phyloP scores from a whole-genome alignment of 2,329 filamentous ascomycete genomes.

The Chalaropsis thielavioides region DNA sequence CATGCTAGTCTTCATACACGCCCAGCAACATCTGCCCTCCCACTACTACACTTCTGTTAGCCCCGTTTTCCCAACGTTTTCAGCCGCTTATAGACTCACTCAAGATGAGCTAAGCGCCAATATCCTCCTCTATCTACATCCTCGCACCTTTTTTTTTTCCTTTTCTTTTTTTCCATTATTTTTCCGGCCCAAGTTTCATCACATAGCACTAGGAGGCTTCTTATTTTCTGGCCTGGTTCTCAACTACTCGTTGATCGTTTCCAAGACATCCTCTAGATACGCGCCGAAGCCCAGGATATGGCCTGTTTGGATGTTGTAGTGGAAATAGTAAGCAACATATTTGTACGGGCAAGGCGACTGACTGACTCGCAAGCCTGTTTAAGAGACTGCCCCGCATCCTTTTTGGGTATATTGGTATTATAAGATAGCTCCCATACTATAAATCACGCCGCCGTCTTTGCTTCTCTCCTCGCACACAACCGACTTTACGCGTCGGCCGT shows the following conservation, averaged over 20 bases:
- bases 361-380: not conserved
- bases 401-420: constrained; percentile 1
- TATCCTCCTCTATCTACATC: not conserved
- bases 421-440: not conserved
- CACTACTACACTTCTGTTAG: no score
- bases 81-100: no score
- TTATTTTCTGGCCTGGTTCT: not conserved
- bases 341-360: not conserved
- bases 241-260: not conserved
- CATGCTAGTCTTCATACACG: no score
- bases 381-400: not conserved
- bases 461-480: not conserved
- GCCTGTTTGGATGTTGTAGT: not conserved
- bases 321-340: not conserved
- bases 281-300: not conserved
- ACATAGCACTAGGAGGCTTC: not conserved
- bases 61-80: no score
- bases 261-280: not conserved
- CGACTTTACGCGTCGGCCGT: not conserved
- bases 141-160: not conserved
- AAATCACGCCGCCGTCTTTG: not conserved
- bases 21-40: no score
- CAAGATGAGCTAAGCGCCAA: not conserved
- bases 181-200: not conserved
- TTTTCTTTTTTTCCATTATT: not conserved